Conservation (phyloP, 1,284 basidiomycete species). For the Leccinum pachyderme region DNA sequence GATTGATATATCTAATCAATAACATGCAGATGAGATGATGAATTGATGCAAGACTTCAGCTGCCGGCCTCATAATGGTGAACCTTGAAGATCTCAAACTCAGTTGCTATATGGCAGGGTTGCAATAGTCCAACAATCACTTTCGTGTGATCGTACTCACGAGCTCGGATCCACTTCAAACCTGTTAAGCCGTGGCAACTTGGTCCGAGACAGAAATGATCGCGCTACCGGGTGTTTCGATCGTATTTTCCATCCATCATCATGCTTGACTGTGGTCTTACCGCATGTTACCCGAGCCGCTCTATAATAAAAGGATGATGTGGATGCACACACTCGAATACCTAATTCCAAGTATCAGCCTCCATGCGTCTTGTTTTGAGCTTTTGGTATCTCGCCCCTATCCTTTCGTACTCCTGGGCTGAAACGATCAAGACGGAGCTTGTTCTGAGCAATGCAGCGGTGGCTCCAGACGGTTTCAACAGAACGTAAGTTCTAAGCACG, state of each 20-base stretch:
- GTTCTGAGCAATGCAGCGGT: constrained; percentile 30
- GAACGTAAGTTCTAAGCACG: constrained; percentile 7
- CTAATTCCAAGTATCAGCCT: not conserved
- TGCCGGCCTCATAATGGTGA: not conserved
- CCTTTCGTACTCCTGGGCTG: constrained; percentile 11
- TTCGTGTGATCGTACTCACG: not conserved
- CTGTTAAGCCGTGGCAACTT: not conserved
- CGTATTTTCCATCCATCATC: not conserved
- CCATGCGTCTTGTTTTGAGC: constrained; percentile 17
- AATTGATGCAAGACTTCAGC: too few species aligned
- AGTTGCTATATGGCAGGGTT: not conserved
- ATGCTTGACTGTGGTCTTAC: not conserved
- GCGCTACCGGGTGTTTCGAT: not conserved
- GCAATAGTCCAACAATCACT: not conserved
- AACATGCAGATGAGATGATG: too few species aligned
- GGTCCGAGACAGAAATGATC: not conserved
- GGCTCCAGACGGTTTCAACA: constrained; percentile 35
- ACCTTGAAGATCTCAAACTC: not conserved
- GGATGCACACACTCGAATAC: not conserved
- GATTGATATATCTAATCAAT: too few species aligned
- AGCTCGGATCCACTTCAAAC: not conserved
- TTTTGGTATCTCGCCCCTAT: constrained; percentile 12
- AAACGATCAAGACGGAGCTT: constrained; percentile 14
- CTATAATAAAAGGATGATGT: not conserved
- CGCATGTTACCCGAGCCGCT: not conserved